Percentiles rank a stretch among this genome's conserved stretches.
Conservation (phyloP, 306 rosid species). For the Inga leiocalycina region DNA sequence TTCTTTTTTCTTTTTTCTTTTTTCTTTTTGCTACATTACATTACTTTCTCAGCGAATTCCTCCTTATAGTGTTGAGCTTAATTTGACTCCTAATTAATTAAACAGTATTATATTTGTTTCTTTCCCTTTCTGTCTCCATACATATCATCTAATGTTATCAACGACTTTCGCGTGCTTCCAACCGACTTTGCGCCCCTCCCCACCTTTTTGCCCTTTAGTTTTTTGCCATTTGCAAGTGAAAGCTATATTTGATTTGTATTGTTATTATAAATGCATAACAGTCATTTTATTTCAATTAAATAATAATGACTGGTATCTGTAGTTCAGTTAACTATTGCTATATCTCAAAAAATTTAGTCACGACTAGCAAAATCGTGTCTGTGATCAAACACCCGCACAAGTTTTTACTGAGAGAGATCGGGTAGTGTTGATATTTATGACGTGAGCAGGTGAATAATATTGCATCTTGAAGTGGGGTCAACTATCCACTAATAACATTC, state of each 20-base stretch:
- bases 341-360: too few relatives aligned
- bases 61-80: not conserved
- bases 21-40: not conserved
- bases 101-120: not conserved
- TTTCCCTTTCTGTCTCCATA: conserved; percentile 23
- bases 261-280: not conserved
- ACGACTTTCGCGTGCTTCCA: conserved; percentile 17
- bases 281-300: not conserved
- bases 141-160: conserved; percentile 9
- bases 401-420: too few relatives aligned
- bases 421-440: too few relatives aligned
- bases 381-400: too few relatives aligned
- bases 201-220: not conserved
- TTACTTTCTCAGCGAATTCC: not conserved
- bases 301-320: not conserved
- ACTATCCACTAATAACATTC: too few relatives aligned
- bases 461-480: too few relatives aligned
- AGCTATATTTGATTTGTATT: not conserved
- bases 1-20: not conserved
- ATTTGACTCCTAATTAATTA: not conserved
- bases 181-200: conserved; percentile 28
- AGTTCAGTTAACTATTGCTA: not conserved
- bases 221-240: not conserved
- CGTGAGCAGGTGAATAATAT: too few relatives aligned
- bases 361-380: too few relatives aligned